A percentile compares a stretch with the other conserved stretches of the same genome.
Conservation (phyloP, 2,329 filamentous ascomycete genomes). For the Paraphaeosphaeria sporulosa region DNA sequence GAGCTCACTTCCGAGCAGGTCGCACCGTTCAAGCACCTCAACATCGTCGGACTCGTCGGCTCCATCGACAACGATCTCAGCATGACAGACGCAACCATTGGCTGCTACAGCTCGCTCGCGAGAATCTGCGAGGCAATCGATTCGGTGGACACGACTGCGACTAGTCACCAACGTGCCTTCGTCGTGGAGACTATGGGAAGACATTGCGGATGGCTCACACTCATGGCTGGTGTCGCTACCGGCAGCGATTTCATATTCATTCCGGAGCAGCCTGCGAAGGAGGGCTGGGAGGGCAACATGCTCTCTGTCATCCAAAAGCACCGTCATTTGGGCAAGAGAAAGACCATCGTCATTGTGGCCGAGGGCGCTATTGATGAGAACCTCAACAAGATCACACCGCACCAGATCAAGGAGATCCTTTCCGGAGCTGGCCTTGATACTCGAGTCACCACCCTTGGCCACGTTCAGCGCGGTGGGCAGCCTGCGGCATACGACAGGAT, state of each 20-base stretch:
- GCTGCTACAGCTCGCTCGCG: slow-evolving; percentile 90
- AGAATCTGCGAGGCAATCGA: slow-evolving; percentile 96
- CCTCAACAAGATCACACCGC: slow-evolving; percentile 81
- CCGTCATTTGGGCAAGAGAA: slow-evolving; percentile 86
- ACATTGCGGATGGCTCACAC: slow-evolving; percentile 95
- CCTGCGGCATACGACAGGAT: slow-evolving; percentile 95
- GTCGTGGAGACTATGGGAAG: slow-evolving; percentile 97
- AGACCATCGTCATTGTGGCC: slow-evolving; percentile 97
- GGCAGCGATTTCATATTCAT: slow-evolving; percentile 98
- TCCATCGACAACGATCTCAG: slow-evolving; percentile 99
- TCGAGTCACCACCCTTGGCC: slow-evolving; percentile 90
- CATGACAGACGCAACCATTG: slow-evolving; percentile 95
- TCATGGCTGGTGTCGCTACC: slow-evolving; percentile 94
- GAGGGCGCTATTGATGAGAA: slow-evolving; percentile 79
- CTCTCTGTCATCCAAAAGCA: slow-evolving; percentile 65
- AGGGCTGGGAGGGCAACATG: slow-evolving; percentile 75
- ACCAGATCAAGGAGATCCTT: slow-evolving; percentile 87
- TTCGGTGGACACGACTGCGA: slow-evolving; percentile 94
- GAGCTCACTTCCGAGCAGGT: slow-evolving; percentile 76
- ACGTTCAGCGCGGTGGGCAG: slow-evolving; percentile 94
- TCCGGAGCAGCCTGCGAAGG: slow-evolving; percentile 86
- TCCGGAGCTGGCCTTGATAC: slow-evolving; percentile 86
- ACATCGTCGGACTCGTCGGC: slow-evolving; percentile 94
- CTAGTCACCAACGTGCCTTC: slow-evolving; percentile 93
- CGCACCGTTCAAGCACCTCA: slow-evolving; percentile 81